These are phyloP conservation scores for Scleromitrula shiraiana DNA, from an alignment of 2,329 filamentous ascomycete species.

Conservation along the genomic window DNA sequence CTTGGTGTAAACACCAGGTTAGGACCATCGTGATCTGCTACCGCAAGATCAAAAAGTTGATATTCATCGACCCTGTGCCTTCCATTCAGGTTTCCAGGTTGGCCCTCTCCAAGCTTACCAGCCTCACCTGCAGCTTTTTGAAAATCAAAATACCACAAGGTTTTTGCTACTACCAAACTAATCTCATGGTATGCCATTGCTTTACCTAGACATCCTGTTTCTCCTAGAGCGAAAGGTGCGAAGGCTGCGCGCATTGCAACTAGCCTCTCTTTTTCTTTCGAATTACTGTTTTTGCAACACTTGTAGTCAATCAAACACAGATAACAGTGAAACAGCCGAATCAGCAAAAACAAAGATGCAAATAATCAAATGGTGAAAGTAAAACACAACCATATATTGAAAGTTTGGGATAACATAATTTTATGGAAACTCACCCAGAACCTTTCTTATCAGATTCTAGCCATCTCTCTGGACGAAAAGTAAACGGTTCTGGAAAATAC, in stretches of 20 bases:
- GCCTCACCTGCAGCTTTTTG: background rate
- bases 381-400: too few species aligned
- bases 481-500: background rate
- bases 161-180: background rate
- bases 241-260: background rate
- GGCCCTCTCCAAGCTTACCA: background rate
- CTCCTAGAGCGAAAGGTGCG: background rate
- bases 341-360: too few species aligned
- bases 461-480: background rate
- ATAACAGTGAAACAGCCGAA: too few species aligned
- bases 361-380: too few species aligned
- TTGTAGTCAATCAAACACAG: too few species aligned
- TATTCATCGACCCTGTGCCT: background rate
- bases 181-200: background rate
- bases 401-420: too few species aligned
- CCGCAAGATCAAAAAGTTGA: background rate
- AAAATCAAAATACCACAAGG: background rate
- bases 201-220: background rate
- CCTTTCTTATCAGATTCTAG: background rate
- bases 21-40: background rate
- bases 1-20: background rate
- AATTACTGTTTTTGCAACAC: background rate
- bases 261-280: background rate
- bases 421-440: too few species aligned
- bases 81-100: fast-evolving